Evolutionary conservation across 83 land plant species (phyloP).

Genomic region (Larix sibirica): DNA sequence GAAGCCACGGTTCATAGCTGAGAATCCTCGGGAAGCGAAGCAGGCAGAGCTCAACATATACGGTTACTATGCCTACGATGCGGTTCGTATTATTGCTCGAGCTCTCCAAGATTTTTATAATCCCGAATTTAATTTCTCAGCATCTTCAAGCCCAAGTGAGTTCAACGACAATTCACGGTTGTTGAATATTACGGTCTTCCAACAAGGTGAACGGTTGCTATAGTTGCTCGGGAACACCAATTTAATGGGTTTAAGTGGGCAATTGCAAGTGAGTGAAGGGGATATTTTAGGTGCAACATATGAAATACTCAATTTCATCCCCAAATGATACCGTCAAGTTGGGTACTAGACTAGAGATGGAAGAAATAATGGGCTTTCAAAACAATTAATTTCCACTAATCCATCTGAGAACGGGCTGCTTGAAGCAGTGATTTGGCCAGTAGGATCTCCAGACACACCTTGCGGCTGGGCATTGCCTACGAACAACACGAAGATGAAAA

Average conservation of each 20-base stretch:
- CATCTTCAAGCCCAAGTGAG: neutral
- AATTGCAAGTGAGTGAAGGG: neutral
- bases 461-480: constrained; percentile 24
- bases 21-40: neutral
- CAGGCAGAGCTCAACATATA: neutral
- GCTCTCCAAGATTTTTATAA: constrained; percentile 14
- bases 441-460: neutral
- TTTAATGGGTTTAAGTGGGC: neutral
- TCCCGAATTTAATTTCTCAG: neutral
- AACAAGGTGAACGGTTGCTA: neutral
- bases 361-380: too few relatives aligned
- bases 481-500: constrained; percentile 2
- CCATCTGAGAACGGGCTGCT: too few relatives aligned
- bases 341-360: neutral
- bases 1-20: neutral
- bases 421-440: constrained; percentile 21
- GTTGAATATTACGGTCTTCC: neutral
- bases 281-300: neutral
- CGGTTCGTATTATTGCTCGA: constrained; percentile 19
- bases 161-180: neutral
- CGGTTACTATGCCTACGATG: constrained; percentile 28
- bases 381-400: too few relatives aligned
- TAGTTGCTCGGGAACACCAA: neutral
- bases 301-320: neutral
- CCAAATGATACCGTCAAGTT: neutral